Evolutionary conservation across 139 green algal species (phyloP).

Genomic region (Micractinium sp.): DNA sequence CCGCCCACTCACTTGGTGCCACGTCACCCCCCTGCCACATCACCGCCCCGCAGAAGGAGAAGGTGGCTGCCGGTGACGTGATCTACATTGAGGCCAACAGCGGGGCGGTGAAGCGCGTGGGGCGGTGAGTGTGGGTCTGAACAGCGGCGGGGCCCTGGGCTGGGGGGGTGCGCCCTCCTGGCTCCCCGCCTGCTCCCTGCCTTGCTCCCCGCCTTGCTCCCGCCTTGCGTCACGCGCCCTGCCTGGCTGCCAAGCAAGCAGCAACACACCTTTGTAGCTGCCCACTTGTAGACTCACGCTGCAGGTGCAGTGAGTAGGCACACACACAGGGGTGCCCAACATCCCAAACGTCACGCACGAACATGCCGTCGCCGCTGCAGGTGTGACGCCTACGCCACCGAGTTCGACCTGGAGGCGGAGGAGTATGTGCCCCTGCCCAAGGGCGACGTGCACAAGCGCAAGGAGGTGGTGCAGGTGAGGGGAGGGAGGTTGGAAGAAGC

Average conservation of each 20-base stretch:
- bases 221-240: background rate
- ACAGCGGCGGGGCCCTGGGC: background rate
- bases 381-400: conserved; percentile 93
- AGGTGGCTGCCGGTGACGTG: conserved; percentile 84
- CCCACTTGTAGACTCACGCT: no score
- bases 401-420: conserved; percentile 99
- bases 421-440: conserved; percentile 99
- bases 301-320: no score
- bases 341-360: no score
- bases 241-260: background rate
- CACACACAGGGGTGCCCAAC: no score
- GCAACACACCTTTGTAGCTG: no score
- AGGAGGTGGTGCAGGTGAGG: conserved; percentile 89
- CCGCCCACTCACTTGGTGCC: background rate
- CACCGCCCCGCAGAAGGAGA: conserved; percentile 47
- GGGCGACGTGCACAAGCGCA: conserved; percentile 99
- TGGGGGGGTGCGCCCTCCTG: background rate
- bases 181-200: background rate
- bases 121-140: conserved; percentile 69
- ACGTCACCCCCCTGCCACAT: background rate
- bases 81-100: conserved; percentile 99
- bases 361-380: conserved; percentile 44
- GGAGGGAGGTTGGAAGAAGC: no score
- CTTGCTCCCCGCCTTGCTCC: background rate
- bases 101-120: conserved; percentile 96